A percentile compares a stretch with the other conserved stretches of the same genome.
Conservation (phyloP, 2,329 filamentous ascomycete species). For the Tolypocladium tropicale region DNA sequence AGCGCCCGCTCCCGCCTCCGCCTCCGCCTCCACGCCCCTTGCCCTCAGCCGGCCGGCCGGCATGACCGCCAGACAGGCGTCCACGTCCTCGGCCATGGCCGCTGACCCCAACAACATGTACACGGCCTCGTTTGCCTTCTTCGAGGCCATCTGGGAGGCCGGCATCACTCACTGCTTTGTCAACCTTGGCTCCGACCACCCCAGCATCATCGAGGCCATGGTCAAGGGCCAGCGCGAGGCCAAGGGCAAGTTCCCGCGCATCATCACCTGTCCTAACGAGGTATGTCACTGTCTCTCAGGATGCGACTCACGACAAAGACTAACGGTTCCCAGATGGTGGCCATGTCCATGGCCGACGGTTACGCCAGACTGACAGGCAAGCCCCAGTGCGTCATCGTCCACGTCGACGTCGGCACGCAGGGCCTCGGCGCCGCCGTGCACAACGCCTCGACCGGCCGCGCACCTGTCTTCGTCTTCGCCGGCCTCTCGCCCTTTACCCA, state of each 20-base stretch:
- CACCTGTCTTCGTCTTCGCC: conserved; percentile 68
- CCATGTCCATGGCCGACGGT: conserved; percentile 75
- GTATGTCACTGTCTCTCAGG: conserved; percentile 32
- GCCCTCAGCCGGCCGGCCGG: not conserved
- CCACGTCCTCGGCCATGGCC: conserved; percentile 6
- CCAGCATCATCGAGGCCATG: conserved; percentile 71
- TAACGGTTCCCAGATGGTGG: conserved; percentile 56
- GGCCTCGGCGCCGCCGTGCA: conserved; percentile 69
- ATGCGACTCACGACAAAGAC: too few relatives aligned
- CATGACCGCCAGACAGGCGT: conserved; percentile 1
- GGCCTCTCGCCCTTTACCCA: conserved; percentile 67
- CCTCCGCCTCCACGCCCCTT: not conserved
- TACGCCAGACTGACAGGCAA: conserved; percentile 63
- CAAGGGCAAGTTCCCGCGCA: conserved; percentile 53
- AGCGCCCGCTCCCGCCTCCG: not conserved
- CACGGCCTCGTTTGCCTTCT: conserved; percentile 72
- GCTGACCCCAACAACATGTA: conserved; percentile 36
- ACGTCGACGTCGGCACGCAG: conserved; percentile 76
- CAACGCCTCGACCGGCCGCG: conserved; percentile 65
- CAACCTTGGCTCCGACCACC: conserved; percentile 63
- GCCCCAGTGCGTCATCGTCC: conserved; percentile 68
- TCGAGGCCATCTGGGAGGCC: conserved; percentile 68
- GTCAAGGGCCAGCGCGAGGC: conserved; percentile 63
- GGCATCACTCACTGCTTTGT: conserved; percentile 51
- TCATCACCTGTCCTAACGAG: conserved; percentile 75